Conservation (phyloP, 306 rosid genomes). For the Pyrus bretschneideri region DNA sequence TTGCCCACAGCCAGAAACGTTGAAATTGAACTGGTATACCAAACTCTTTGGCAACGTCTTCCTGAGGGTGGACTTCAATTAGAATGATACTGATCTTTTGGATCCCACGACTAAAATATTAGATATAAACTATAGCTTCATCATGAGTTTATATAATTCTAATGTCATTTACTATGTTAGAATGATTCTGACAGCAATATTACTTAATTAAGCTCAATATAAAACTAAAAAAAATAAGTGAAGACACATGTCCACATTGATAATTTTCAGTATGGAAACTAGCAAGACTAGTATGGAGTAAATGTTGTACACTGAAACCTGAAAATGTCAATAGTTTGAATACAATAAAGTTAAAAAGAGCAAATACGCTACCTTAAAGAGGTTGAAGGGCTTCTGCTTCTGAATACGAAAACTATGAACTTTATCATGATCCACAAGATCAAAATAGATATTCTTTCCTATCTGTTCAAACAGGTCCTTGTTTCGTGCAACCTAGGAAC, state of each 20-base stretch:
- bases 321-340: neutral
- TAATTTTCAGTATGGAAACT: neutral
- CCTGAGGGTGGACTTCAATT: conserved; percentile 35
- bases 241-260: neutral
- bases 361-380: conserved; percentile 59
- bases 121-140: conserved; percentile 10
- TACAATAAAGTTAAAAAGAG: neutral
- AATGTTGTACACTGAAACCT: neutral
- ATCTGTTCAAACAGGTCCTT: conserved; percentile 71
- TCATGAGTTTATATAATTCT: neutral
- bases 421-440: conserved; percentile 95
- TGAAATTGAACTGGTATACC: conserved; percentile 76
- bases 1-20: conserved; percentile 96
- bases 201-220: neutral
- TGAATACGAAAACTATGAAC: conserved; percentile 75
- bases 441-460: conserved; percentile 75
- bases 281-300: neutral
- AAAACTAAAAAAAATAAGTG: neutral
- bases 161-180: neutral
- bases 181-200: neutral
- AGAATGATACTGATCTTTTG: neutral
- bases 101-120: neutral
- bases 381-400: conserved; percentile 53
- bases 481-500: conserved; percentile 70
- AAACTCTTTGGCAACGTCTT: conserved; percentile 77